Conservation (phyloP, 495 filamentous ascomycete species). For the Xylaria scruposa region DNA sequence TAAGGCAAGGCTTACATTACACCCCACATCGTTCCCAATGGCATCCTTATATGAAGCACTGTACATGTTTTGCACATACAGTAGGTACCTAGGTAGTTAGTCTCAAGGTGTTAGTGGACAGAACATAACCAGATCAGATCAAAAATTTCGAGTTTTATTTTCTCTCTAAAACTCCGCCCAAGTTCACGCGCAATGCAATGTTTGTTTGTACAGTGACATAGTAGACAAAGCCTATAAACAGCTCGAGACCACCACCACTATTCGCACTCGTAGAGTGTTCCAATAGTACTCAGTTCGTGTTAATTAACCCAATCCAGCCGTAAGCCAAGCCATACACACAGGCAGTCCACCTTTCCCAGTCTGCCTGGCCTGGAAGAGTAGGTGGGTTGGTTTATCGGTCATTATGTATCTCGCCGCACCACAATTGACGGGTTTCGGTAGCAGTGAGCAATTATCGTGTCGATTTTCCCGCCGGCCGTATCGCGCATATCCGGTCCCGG, state of each 20-base stretch:
- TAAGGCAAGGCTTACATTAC: no score
- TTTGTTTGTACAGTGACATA: conserved; percentile 32
- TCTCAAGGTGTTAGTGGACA: conserved; percentile 29
- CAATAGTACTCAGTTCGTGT: conserved; percentile 5
- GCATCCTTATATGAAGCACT: no score
- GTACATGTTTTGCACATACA: no score
- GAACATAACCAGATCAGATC: background rate
- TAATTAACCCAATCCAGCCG: background rate
- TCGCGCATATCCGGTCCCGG: background rate
- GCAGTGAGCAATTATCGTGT: background rate
- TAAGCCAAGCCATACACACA: no score
- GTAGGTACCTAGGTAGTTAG: background rate
- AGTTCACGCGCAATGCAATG: conserved; percentile 28
- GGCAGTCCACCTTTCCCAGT: background rate
- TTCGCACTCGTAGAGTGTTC: conserved; percentile 18
- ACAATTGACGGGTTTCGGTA: background rate
- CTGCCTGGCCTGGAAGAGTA: background rate
- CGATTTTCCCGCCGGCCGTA: conserved; percentile 8
- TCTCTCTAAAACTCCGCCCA: conserved; percentile 19
- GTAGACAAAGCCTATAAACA: conserved; percentile 14
- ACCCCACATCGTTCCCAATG: no score
- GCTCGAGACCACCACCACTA: conserved; percentile 15
- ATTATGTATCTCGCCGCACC: conserved; percentile 20
- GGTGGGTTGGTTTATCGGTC: background rate
- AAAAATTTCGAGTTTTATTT: conserved; percentile 1